These are phyloP conservation scores for Erodium maritimum DNA, from an alignment of 345 rosid genomes.

Conservation along the genomic window DNA sequence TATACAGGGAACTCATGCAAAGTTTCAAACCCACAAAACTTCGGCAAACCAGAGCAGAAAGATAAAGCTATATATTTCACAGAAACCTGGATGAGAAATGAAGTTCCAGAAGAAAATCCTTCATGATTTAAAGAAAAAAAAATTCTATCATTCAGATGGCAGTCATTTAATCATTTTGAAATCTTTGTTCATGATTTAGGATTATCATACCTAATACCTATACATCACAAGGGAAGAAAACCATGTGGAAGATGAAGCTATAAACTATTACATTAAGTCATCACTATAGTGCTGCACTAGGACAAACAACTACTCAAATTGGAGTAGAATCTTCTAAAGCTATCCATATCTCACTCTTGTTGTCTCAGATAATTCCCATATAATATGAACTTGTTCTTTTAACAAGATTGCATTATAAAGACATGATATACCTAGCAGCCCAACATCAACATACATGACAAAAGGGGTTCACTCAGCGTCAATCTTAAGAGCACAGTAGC, in stretches of 20 bases:
- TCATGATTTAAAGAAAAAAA: neutral
- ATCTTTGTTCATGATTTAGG: neutral
- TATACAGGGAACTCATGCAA: neutral
- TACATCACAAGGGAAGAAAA: neutral
- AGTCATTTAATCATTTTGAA: neutral
- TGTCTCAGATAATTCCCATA: neutral
- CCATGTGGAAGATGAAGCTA: neutral
- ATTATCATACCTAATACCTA: neutral
- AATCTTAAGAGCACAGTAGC: too few relatives aligned
- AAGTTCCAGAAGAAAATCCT: neutral
- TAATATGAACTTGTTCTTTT: slow-evolving; percentile 6
- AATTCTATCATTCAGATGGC: neutral
- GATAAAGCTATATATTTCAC: neutral
- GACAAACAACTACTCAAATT: too few relatives aligned
- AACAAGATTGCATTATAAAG: slow-evolving; percentile 1
- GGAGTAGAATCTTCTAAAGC: neutral
- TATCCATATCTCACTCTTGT: slow-evolving; percentile 3
- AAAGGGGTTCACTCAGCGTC: neutral
- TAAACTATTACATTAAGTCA: neutral
- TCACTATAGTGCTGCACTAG: slow-evolving; percentile 1
- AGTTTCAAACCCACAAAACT: neutral
- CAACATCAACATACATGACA: neutral
- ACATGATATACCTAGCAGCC: neutral
- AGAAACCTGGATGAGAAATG: neutral
- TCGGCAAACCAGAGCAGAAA: neutral